Percentiles rank a stretch among this genome's conserved stretches.
Conservation (phyloP, 768 basidiomycete genomes). For the Cystoderma amianthinum region DNA sequence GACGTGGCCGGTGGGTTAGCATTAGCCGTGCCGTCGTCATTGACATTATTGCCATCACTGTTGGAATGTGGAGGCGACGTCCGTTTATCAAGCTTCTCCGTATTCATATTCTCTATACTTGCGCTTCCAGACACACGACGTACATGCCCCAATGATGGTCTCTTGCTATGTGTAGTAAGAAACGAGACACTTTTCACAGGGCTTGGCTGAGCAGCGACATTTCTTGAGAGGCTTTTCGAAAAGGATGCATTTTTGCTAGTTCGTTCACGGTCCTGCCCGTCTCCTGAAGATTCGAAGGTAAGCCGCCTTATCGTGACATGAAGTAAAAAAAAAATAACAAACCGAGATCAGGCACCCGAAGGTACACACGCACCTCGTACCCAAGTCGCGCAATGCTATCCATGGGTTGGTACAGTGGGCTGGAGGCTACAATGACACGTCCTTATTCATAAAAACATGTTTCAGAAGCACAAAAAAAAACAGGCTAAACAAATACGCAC, state of each 20-base stretch:
- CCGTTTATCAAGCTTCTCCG: too few species aligned
- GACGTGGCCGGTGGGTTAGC: slow-evolving; percentile 11
- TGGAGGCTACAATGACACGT: slow-evolving; percentile 74
- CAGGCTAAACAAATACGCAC: slow-evolving; percentile 20
- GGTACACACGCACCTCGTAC: slow-evolving; percentile 66
- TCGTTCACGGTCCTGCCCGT: slow-evolving; percentile 49
- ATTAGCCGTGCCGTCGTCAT: background rate
- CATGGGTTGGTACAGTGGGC: slow-evolving; percentile 81
- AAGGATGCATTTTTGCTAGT: slow-evolving; percentile 12
- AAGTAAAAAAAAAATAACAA: too few species aligned
- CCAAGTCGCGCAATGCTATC: slow-evolving; percentile 65
- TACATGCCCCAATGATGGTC: slow-evolving; percentile 6
- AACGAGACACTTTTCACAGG: background rate
- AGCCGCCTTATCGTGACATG: too few species aligned
- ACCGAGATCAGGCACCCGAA: slow-evolving; percentile 63
- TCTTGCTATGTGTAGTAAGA: background rate
- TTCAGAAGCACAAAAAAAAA: background rate
- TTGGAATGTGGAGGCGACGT: too few species aligned
- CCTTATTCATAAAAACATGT: slow-evolving; percentile 14
- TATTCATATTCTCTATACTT: slow-evolving; percentile 18
- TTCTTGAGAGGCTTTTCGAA: background rate
- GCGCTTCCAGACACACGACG: slow-evolving; percentile 17
- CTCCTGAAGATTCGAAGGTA: slow-evolving; percentile 20
- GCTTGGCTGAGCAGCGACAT: background rate
- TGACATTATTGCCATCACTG: background rate